Percentiles rank a stretch among this genome's conserved stretches.
Conservation (phyloP, 73 alveolate genomes). For the Breviolum minutum region DNA sequence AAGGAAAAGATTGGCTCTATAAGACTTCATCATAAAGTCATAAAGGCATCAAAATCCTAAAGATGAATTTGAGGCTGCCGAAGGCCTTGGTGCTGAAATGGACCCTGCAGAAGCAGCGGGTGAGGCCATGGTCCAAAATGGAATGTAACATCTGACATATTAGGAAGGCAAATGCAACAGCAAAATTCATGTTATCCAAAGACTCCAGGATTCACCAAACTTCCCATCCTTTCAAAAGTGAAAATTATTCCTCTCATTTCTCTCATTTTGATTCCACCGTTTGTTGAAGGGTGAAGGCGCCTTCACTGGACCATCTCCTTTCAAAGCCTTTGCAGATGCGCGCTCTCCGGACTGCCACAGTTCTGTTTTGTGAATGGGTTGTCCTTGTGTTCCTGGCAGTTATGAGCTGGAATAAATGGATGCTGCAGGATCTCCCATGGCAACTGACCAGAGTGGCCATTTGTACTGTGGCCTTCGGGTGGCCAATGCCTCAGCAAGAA, state of each 20-base stretch:
- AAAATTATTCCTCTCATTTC: neutral
- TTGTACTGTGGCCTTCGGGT: slow-evolving; percentile 68
- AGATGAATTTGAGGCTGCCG: slow-evolving; percentile 21
- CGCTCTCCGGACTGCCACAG: slow-evolving; percentile 71
- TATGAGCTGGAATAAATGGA: neutral
- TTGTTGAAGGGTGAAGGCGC: slow-evolving; percentile 67
- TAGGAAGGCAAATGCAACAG: neutral
- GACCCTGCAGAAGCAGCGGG: slow-evolving; percentile 57
- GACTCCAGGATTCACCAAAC: no score
- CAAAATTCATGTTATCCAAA: neutral
- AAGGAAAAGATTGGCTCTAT: neutral
- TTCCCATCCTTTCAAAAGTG: neutral
- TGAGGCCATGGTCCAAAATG: neutral
- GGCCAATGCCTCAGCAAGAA: neutral
- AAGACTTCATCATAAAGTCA: neutral
- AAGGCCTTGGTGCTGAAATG: slow-evolving; percentile 53
- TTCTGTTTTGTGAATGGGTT: neutral
- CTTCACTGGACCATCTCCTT: slow-evolving; percentile 70
- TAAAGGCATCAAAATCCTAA: neutral
- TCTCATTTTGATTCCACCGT: neutral
- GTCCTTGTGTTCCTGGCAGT: neutral
- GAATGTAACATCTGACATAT: no score
- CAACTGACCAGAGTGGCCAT: slow-evolving; percentile 85
- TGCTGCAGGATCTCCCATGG: slow-evolving; percentile 59
- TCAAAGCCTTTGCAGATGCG: slow-evolving; percentile 85